Evolutionary conservation across 2,329 filamentous ascomycete genomes (phyloP).

Genomic region (Cladosporium sp.): DNA sequence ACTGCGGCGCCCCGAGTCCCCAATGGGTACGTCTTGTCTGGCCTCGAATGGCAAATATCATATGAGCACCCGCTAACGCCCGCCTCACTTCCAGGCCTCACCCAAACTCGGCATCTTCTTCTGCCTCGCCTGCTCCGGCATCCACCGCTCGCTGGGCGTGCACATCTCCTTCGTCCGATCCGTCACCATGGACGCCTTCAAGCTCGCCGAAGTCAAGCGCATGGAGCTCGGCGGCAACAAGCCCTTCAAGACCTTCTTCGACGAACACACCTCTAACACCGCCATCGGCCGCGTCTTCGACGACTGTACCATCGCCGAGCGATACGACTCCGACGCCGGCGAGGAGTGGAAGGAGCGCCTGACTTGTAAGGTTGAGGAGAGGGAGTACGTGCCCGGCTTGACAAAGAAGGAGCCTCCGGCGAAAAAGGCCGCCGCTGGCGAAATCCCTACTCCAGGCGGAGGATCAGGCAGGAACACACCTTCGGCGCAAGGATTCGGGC

Average conservation of each 20-base stretch:
- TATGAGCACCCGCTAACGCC: background rate
- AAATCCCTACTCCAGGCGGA: conserved; percentile 9
- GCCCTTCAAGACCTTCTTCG: conserved; percentile 81
- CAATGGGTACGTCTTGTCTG: conserved; percentile 60
- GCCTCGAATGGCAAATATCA: conserved; percentile 2
- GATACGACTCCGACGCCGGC: conserved; percentile 82
- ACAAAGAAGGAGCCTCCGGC: conserved; percentile 2
- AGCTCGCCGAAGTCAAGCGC: conserved; percentile 80
- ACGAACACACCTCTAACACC: conserved; percentile 45
- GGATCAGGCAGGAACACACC: conserved; percentile 18
- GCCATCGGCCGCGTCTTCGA: conserved; percentile 58
- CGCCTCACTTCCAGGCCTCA: conserved; percentile 48
- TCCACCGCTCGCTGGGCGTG: conserved; percentile 89
- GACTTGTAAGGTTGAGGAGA: conserved; percentile 78
- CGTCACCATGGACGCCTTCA: conserved; percentile 99
- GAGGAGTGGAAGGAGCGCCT: conserved; percentile 94
- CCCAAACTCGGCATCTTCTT: conserved; percentile 99
- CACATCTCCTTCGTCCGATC: conserved; percentile 98
- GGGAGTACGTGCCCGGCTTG: conserved; percentile 64
- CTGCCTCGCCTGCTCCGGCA: conserved; percentile 90
- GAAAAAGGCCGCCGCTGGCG: conserved; percentile 7
- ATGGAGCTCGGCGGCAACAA: conserved; percentile 92
- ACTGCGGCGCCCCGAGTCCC: conserved; percentile 90
- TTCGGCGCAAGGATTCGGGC: conserved; percentile 4
- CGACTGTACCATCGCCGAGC: conserved; percentile 79